phyloP scores from a whole-genome alignment of 176 grass and related monocot species.

The Paspalum notatum region DNA sequence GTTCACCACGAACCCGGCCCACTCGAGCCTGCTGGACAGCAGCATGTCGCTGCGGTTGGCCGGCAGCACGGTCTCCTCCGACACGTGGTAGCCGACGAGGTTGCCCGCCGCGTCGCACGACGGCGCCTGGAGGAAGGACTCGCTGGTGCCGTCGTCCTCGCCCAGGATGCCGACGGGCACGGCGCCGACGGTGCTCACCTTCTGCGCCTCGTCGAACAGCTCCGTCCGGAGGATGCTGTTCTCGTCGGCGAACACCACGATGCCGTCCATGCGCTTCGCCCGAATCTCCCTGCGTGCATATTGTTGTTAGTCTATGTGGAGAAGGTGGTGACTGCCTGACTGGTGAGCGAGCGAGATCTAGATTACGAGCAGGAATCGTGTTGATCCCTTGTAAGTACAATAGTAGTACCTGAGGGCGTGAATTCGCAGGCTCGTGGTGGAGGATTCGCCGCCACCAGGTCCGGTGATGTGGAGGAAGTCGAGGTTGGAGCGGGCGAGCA shows the following conservation, averaged over 20 bases:
- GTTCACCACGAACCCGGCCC: conserved; percentile 81
- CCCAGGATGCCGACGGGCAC: conserved; percentile 67
- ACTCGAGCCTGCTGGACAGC: conserved; percentile 67
- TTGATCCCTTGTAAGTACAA: too few species aligned
- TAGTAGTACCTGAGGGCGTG: conserved; percentile 62
- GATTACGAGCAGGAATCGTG: too few species aligned
- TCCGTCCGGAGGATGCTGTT: conserved; percentile 82
- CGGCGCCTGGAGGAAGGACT: conserved; percentile 75
- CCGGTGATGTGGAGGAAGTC: conserved; percentile 56
- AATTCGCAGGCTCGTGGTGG: conserved; percentile 51
- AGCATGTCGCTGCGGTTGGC: conserved; percentile 55
- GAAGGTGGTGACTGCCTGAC: too few species aligned
- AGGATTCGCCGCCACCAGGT: conserved; percentile 29
- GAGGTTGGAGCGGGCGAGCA: conserved; percentile 60
- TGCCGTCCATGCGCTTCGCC: conserved; percentile 61
- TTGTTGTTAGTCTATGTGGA: not conserved
- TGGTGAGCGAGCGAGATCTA: not conserved
- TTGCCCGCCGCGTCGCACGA: conserved; percentile 68
- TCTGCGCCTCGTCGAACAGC: conserved; percentile 92
- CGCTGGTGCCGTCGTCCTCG: conserved; percentile 60
- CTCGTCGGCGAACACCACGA: conserved; percentile 96
- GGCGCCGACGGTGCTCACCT: conserved; percentile 69
- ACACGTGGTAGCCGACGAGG: conserved; percentile 72
- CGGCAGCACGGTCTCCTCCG: conserved; percentile 48
- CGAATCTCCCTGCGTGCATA: conserved; percentile 57